A percentile compares a stretch with the other conserved stretches of the same genome.
Conservation (phyloP, 371 early-diverging fungal species). For the Parasitella parasitica region DNA sequence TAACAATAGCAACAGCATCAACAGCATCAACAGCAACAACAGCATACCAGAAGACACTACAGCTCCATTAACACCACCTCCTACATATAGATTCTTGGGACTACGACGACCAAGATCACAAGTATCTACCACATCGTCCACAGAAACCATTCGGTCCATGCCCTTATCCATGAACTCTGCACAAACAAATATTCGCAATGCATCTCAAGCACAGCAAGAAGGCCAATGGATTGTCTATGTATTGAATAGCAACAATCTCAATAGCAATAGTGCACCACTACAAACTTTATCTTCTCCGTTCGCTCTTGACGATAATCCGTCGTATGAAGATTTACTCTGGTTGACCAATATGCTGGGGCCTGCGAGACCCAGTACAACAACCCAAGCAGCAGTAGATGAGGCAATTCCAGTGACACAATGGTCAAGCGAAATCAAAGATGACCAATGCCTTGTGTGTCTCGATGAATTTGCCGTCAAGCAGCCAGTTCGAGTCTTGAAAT, state of each 20-base stretch:
- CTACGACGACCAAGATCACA: slow-evolving; percentile 21
- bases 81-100: slow-evolving; percentile 5
- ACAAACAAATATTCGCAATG: not conserved
- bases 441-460: slow-evolving; percentile 65
- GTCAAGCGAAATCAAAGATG: slow-evolving; percentile 34
- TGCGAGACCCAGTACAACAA: slow-evolving; percentile 58
- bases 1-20: not conserved
- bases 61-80: not conserved
- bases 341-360: slow-evolving; percentile 57
- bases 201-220: not conserved
- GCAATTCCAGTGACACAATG: slow-evolving; percentile 31
- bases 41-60: not conserved
- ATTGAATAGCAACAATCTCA: slow-evolving; percentile 15
- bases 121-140: slow-evolving; percentile 24
- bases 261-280: not conserved
- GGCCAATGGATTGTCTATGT: slow-evolving; percentile 47
- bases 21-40: not conserved
- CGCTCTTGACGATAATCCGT: slow-evolving; percentile 30
- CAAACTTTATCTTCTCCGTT: slow-evolving; percentile 11
- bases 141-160: slow-evolving; percentile 29
- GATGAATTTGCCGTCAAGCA: slow-evolving; percentile 66
- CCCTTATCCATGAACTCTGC: slow-evolving; percentile 16
- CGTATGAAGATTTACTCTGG: slow-evolving; percentile 63
- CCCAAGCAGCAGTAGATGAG: slow-evolving; percentile 50
- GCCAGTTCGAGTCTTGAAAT: slow-evolving; percentile 66